Evolutionary conservation across 179 eudicot species (phyloP), one percentile per base, ranked within the genome.

Genomic region (Heliamphora ciliata): DNA sequence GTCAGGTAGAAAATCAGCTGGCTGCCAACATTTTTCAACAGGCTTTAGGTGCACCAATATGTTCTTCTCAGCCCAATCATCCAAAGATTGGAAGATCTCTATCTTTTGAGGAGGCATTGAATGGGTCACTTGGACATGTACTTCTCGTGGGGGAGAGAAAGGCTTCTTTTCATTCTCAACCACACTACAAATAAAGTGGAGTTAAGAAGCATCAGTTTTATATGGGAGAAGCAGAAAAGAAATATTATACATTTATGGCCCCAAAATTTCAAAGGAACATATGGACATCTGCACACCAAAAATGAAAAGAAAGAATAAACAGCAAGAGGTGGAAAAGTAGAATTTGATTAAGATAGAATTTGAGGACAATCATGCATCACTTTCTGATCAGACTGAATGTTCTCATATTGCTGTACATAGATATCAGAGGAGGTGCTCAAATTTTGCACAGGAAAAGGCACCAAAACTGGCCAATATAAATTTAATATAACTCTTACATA

Each of bases 1-100:
- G 79, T 90, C 93, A 4, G 95, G 95, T 52, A 92, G 89, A 82
- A 87, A 92, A 82, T 92, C 95, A 81, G 80, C 89, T 48, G 95
- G 93, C 78, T 92, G 95, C 95, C 95, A 92, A 80, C 87, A 87
- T 79, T 88, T 90, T 81, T 92, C 95, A 55, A 92, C 95, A 5
- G 90, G 90, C 83, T 92, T 92, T 44, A 92, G 89, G 78, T 81
- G 93, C 56, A 84, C 87, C 81, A 92, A 86, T 60, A 92, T 67
- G 73, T 90, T 89, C 52, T 89, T 81, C 82, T 89, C 90, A 6
- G 93, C 95, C 95, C 95, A 92, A 14, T 84, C 80, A 70, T 92
- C 88, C 82, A 92, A 64, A 11, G 95, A 92, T 60, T 89, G 85
- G 76, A 92, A 92, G 71, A 92, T 84, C 85, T 92, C 95, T 1